A percentile compares a stretch with the other conserved stretches of the same genome.
phyloP scores from a whole-genome alignment of 768 basidiomycete species.

The Tulasnella sp. region DNA sequence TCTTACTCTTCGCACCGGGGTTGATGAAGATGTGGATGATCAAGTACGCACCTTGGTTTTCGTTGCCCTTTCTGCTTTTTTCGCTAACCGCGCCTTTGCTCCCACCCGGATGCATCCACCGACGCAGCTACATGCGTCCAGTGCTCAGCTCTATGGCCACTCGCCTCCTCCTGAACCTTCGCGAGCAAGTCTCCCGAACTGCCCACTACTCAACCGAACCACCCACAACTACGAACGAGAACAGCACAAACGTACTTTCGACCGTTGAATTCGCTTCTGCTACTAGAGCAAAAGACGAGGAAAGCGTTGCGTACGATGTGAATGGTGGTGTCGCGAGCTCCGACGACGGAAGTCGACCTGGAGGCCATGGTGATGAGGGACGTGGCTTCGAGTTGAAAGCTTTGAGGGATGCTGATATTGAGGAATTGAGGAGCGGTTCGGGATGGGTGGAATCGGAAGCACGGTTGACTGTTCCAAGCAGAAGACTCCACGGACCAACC shows the following conservation, averaged over 20 bases:
- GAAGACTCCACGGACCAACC: not conserved
- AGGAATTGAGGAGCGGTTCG: not conserved
- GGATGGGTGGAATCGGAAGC: not conserved
- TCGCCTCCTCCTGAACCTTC: not conserved
- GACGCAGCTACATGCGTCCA: not conserved
- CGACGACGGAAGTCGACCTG: not conserved
- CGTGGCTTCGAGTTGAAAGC: not conserved
- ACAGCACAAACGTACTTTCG: not conserved
- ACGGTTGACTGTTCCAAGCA: not conserved
- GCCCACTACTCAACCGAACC: not conserved
- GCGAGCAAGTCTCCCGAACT: not conserved
- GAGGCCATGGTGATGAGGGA: not conserved
- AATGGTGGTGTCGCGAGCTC: not conserved
- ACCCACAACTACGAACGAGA: not conserved
- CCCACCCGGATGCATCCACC: not conserved
- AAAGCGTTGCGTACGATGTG: not conserved
- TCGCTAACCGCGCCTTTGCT: not conserved
- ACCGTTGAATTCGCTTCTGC: not conserved
- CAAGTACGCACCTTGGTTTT: not conserved
- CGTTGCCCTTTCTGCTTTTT: not conserved
- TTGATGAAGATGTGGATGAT: not conserved
- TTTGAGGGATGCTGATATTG: not conserved
- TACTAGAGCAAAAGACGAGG: not conserved
- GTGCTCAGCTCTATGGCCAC: conserved; percentile 2
- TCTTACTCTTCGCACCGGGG: not conserved